phyloP scores from a whole-genome alignment of 345 rosid genomes.

The Physaria fendleri region DNA sequence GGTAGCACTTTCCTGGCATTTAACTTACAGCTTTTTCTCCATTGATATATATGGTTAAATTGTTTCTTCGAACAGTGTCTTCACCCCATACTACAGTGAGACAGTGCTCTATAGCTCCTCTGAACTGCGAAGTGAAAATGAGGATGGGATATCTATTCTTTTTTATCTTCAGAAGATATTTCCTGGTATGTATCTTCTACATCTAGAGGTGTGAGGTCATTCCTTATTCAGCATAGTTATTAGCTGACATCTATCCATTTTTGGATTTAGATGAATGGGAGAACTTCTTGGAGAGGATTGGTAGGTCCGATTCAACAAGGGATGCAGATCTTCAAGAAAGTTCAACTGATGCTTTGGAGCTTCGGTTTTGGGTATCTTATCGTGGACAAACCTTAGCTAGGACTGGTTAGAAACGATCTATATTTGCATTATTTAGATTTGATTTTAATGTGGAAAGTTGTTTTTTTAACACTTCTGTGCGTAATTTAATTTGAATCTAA shows the following conservation, averaged over 20 bases:
- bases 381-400: slow-evolving; percentile 97
- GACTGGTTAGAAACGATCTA: slow-evolving; percentile 54
- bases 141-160: slow-evolving; percentile 95
- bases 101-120: slow-evolving; percentile 91
- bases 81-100: slow-evolving; percentile 99
- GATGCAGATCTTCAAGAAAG: slow-evolving; percentile 71
- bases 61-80: slow-evolving; percentile 54
- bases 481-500: slow-evolving; percentile 30
- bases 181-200: slow-evolving; percentile 54
- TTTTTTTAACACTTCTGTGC: slow-evolving; percentile 8
- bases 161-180: slow-evolving; percentile 98
- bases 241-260: slow-evolving; percentile 10
- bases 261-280: slow-evolving; percentile 87
- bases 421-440: neutral
- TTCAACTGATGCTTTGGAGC: slow-evolving; percentile 81
- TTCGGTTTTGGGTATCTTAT: slow-evolving; percentile 96
- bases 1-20: neutral
- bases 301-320: slow-evolving; percentile 57
- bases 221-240: slow-evolving; percentile 2
- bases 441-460: slow-evolving; percentile 9
- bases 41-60: neutral
- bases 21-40: neutral
- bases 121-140: slow-evolving; percentile 86
- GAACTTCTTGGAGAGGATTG: slow-evolving; percentile 90
- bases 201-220: slow-evolving; percentile 3